A percentile compares a stretch with the other conserved stretches of the same genome.
Conservation (phyloP, 1,284 basidiomycete genomes). For the Boletus calvinii region DNA sequence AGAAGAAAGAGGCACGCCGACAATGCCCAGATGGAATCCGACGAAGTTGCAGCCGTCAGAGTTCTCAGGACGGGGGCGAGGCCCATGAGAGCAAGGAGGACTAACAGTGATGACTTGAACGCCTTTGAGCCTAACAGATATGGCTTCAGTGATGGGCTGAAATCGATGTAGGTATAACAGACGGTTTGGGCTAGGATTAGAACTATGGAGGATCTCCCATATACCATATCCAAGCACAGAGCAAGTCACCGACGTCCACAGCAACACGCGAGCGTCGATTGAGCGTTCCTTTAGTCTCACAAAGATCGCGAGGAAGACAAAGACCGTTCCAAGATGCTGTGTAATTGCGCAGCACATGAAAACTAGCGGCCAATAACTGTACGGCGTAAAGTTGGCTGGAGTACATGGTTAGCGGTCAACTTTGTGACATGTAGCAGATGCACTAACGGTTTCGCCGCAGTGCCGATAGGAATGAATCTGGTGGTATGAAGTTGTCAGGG, state of each 20-base stretch:
- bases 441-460: slow-evolving; percentile 75
- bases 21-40: slow-evolving; percentile 96
- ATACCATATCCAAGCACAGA: slow-evolving; percentile 60
- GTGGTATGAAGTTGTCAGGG: slow-evolving; percentile 88
- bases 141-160: slow-evolving; percentile 6
- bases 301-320: slow-evolving; percentile 83
- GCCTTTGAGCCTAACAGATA: slow-evolving; percentile 57
- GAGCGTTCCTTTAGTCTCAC: slow-evolving; percentile 62
- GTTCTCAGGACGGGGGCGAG: slow-evolving; percentile 91
- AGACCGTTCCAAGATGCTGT: slow-evolving; percentile 82
- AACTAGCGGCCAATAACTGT: slow-evolving; percentile 74
- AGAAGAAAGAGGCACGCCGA: slow-evolving; percentile 65
- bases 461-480: slow-evolving; percentile 73
- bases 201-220: slow-evolving; percentile 59
- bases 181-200: slow-evolving; percentile 27
- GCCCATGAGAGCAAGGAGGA: slow-evolving; percentile 86
- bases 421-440: slow-evolving; percentile 6
- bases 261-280: slow-evolving; percentile 67
- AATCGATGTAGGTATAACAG: slow-evolving; percentile 12
- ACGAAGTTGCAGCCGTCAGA: slow-evolving; percentile 91
- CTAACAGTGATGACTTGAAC: slow-evolving; percentile 75
- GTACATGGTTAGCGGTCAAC: slow-evolving; percentile 17
- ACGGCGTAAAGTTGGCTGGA: slow-evolving; percentile 72
- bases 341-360: slow-evolving; percentile 75
- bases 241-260: slow-evolving; percentile 62